These are phyloP conservation scores for Aspergillus arachidicola DNA, from an alignment of 2,329 filamentous ascomycete genomes.

Conservation along the genomic window DNA sequence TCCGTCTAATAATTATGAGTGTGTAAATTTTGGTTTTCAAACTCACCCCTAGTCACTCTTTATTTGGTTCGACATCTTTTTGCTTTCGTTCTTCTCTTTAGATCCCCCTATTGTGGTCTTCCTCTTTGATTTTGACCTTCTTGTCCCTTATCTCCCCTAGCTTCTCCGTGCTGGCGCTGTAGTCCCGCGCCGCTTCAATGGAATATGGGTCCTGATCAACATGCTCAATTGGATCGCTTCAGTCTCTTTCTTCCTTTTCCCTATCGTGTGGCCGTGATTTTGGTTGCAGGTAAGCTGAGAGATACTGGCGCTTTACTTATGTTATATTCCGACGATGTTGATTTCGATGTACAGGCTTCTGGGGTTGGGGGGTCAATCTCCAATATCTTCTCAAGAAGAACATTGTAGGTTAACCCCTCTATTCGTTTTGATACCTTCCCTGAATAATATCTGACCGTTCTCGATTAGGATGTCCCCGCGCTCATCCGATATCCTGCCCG, in stretches of 20 bases:
- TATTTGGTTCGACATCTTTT: slow-evolving; percentile 16
- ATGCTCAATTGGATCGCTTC: slow-evolving; percentile 71
- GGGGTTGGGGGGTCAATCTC: slow-evolving; percentile 93
- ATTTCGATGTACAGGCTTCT: slow-evolving; percentile 66
- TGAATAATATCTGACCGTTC: slow-evolving; percentile 20
- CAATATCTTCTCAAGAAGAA: slow-evolving; percentile 78
- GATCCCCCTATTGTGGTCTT: background rate
- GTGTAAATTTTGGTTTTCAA: slow-evolving; percentile 15
- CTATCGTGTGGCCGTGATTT: slow-evolving; percentile 82
- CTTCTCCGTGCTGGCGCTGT: slow-evolving; percentile 16
- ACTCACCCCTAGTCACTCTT: slow-evolving; percentile 42
- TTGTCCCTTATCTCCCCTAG: slow-evolving; percentile 13
- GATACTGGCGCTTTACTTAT: background rate
- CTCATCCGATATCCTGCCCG: slow-evolving; percentile 85
- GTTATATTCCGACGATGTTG: slow-evolving; percentile 8
- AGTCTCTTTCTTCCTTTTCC: slow-evolving; percentile 85
- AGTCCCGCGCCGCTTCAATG: slow-evolving; percentile 31
- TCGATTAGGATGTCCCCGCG: slow-evolving; percentile 70
- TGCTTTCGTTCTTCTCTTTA: background rate
- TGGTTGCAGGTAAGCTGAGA: slow-evolving; percentile 71
- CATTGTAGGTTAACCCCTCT: slow-evolving; percentile 59
- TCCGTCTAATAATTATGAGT: slow-evolving; percentile 18
- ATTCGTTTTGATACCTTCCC: background rate
- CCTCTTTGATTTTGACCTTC: slow-evolving; percentile 3
- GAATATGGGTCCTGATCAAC: slow-evolving; percentile 47